Evolutionary conservation across 2,329 filamentous ascomycete species (phyloP).

Genomic region (Truncatella angustata): DNA sequence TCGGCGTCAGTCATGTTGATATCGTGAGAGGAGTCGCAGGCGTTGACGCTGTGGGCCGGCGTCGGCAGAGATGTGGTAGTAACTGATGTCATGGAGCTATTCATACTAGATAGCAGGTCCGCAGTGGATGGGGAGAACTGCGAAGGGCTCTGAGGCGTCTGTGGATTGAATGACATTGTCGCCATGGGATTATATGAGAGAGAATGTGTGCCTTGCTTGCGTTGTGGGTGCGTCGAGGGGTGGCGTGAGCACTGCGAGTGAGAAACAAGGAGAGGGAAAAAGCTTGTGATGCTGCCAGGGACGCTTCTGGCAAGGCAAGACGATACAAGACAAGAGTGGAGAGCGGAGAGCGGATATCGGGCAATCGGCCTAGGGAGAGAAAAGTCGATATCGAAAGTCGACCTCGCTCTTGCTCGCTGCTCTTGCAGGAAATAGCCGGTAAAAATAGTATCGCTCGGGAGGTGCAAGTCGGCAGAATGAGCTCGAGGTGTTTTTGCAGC

Average conservation of each 20-base stretch:
- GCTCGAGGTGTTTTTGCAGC: neutral
- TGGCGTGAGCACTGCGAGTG: neutral
- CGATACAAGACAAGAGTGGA: no score
- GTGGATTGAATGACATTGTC: conserved; percentile 66
- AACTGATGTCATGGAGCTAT: conserved; percentile 49
- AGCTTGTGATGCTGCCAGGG: neutral
- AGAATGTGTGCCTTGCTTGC: conserved; percentile 1
- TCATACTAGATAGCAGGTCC: conserved; percentile 49
- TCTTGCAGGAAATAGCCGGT: neutral
- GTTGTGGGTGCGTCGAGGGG: neutral
- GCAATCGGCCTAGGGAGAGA: neutral
- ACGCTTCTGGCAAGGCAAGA: neutral
- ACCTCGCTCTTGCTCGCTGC: no score
- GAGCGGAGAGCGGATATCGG: neutral
- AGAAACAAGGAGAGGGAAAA: neutral
- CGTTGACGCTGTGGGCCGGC: conserved; percentile 61
- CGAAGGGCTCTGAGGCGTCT: conserved; percentile 66
- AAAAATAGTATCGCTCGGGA: neutral
- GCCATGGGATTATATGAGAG: conserved; percentile 37
- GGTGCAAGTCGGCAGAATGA: conserved; percentile 6
- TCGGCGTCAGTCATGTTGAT: conserved; percentile 44
- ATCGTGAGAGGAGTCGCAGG: conserved; percentile 41
- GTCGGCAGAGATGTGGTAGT: conserved; percentile 55
- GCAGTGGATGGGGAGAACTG: conserved; percentile 56
- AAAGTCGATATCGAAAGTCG: neutral